Percentiles rank a stretch among this genome's conserved stretches.
phyloP scores from a whole-genome alignment of 2,329 filamentous ascomycete species.

The Scedosporium apiospermum region DNA sequence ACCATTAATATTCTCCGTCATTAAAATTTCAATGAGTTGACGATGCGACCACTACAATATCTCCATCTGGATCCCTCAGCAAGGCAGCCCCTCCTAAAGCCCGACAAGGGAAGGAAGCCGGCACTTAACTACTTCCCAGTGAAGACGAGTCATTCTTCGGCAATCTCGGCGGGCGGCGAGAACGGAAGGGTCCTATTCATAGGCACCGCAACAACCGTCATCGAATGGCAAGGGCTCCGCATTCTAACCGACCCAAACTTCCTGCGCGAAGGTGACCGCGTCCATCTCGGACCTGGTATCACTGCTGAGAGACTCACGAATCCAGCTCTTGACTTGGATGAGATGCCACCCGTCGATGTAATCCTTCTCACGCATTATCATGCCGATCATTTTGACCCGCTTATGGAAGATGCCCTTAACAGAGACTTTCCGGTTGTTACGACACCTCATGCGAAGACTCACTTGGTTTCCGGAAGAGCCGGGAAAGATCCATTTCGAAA shows the following conservation, averaged over 20 bases:
- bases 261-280: constrained; percentile 54
- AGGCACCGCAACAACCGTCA: constrained; percentile 45
- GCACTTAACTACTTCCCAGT: neutral
- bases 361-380: constrained; percentile 58
- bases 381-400: constrained; percentile 33
- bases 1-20: neutral
- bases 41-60: neutral
- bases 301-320: constrained; percentile 44
- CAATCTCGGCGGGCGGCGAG: constrained; percentile 14
- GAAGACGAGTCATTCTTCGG: neutral
- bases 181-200: constrained; percentile 42
- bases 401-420: constrained; percentile 27
- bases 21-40: neutral
- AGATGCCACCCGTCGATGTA: constrained; percentile 48
- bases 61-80: neutral
- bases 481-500: constrained; percentile 45
- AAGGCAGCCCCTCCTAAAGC: neutral
- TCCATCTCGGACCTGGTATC: constrained; percentile 57
- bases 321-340: constrained; percentile 49
- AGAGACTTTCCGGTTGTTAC: constrained; percentile 50
- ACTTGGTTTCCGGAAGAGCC: constrained; percentile 33
- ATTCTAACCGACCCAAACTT: constrained; percentile 55
- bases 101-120: neutral
- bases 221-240: constrained; percentile 42
- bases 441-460: constrained; percentile 47